phyloP scores from a whole-genome alignment of 768 basidiomycete genomes.

The Auricularia auricula-judae region DNA sequence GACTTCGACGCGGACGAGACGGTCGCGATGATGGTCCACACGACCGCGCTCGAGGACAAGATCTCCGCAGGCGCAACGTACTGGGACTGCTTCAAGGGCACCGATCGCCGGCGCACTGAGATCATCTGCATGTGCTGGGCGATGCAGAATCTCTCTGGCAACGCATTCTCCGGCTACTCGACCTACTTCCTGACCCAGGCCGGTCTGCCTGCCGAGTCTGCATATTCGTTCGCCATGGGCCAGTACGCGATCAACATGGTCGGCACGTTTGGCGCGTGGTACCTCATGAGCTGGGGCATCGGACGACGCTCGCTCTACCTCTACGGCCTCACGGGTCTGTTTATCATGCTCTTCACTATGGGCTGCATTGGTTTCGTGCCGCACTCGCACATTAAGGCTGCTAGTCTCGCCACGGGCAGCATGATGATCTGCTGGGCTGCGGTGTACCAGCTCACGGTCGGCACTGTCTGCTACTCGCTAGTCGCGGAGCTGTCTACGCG shows the following conservation, averaged over 20 bases:
- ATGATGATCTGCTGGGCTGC: slow-evolving; percentile 21
- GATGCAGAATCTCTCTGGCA: slow-evolving; percentile 18
- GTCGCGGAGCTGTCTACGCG: slow-evolving; percentile 20
- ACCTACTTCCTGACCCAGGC: slow-evolving; percentile 14
- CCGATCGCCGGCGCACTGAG: slow-evolving; percentile 23
- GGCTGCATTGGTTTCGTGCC: slow-evolving; percentile 19
- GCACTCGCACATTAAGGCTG: not conserved
- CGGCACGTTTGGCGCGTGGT: slow-evolving; percentile 22
- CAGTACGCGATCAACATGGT: slow-evolving; percentile 16
- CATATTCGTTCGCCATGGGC: slow-evolving; percentile 12
- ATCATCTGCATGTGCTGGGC: slow-evolving; percentile 19
- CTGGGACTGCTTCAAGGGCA: slow-evolving; percentile 20
- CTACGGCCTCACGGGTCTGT: slow-evolving; percentile 16
- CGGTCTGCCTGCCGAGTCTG: slow-evolving; percentile 11
- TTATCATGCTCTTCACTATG: slow-evolving; percentile 18
- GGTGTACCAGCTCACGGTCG: slow-evolving; percentile 18
- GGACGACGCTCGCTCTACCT: slow-evolving; percentile 25
- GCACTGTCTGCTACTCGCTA: slow-evolving; percentile 17
- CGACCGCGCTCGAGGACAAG: slow-evolving; percentile 23
- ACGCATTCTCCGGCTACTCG: slow-evolving; percentile 9
- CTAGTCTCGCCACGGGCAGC: slow-evolving; percentile 18
- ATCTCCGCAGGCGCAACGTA: slow-evolving; percentile 21
- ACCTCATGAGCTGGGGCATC: slow-evolving; percentile 11
- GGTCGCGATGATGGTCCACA: slow-evolving; percentile 24
- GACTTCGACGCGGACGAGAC: slow-evolving; percentile 20